Base-by-base conservation (phyloP, 2,329 filamentous ascomycete genomes). In the Diaporthe humulicola region DNA sequence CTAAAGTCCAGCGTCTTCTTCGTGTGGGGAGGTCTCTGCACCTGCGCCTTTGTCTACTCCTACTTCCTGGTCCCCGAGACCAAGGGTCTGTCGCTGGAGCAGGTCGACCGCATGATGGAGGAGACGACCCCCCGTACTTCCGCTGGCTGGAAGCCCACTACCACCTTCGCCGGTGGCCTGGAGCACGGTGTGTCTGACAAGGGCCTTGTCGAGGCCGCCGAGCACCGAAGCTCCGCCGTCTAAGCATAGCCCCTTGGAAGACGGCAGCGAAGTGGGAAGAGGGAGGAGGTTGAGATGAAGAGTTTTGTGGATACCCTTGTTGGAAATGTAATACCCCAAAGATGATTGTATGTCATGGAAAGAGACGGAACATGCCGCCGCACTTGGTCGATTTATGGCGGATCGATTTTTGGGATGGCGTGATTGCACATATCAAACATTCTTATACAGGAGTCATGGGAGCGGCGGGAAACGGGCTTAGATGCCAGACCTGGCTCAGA, bases 61-160 rank as follows among this genome's bases (percentile, higher is more conserved):
- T 95, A 93, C 88, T 93, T 94, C 88, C 87, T 95, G 73, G 87
- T 95, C 52, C 92, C 91, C 75, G 92, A 94, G 86, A 94, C 92
- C 83, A 93, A 94, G 89, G 93, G 93, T 73, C 88, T 95, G 61
- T 93, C 93, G 70, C 91, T 95, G 57, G 93, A 95, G 86, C 93
- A 95, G 86, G 92, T 95, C 81, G 93, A 95, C 87, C 92, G 91
- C 88, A 96, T 97, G 94, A 91, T 97, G 89, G 94, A 96, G 87
- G 94, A 97, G 90, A 92, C 90, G 52, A 95, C 90, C 28, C 93
- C 95, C 50, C 91, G 93, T 78, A 95, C 90, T 25, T 96, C 93
- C 3, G 87, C 90, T 85, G 92, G 91, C 86, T 97, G 95, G 94
- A 90, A 88, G 84, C 93, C 94, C 57, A 89, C 89, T 80, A 87